Evolutionary conservation across 805 yeast species (phyloP).

Genomic region (Kuraishia molischiana): DNA sequence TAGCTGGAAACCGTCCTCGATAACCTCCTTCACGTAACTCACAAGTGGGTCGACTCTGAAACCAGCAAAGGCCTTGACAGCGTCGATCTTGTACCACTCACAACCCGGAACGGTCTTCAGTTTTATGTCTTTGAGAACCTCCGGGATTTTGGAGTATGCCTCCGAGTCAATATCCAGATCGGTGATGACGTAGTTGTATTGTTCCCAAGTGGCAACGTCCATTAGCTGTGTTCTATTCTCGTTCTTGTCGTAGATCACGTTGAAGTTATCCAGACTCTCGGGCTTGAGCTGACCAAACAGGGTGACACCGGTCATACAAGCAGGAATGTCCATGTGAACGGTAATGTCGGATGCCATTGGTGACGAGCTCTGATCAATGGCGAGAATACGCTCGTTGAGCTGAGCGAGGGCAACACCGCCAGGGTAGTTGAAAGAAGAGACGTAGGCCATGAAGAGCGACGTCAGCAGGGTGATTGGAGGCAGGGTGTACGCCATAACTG

Average conservation of each 20-base stretch:
- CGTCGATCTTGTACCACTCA: constrained; percentile 34
- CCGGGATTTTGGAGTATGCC: constrained; percentile 3
- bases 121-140: constrained; percentile 4
- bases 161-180: constrained; percentile 14
- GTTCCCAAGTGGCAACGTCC: constrained; percentile 26
- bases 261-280: constrained; percentile 11
- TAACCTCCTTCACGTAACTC: not conserved
- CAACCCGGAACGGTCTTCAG: constrained; percentile 17
- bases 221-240: constrained; percentile 32
- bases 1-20: not conserved
- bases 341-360: constrained; percentile 12
- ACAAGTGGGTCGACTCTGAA: constrained; percentile 9
- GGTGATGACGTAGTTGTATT: constrained; percentile 43
- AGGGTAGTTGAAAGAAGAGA: constrained; percentile 75
- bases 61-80: constrained; percentile 30
- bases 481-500: constrained; percentile 15
- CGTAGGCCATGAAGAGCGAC: constrained; percentile 43
- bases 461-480: constrained; percentile 19
- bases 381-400: constrained; percentile 35
- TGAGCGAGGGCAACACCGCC: constrained; percentile 68
- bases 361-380: constrained; percentile 5
- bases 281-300: constrained; percentile 56
- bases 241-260: constrained; percentile 63
- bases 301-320: constrained; percentile 85
- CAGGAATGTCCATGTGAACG: constrained; percentile 69